Percentiles rank a stretch among this genome's conserved stretches.
phyloP scores from a whole-genome alignment of 345 rosid genomes.

The Noccaea caerulescens region DNA sequence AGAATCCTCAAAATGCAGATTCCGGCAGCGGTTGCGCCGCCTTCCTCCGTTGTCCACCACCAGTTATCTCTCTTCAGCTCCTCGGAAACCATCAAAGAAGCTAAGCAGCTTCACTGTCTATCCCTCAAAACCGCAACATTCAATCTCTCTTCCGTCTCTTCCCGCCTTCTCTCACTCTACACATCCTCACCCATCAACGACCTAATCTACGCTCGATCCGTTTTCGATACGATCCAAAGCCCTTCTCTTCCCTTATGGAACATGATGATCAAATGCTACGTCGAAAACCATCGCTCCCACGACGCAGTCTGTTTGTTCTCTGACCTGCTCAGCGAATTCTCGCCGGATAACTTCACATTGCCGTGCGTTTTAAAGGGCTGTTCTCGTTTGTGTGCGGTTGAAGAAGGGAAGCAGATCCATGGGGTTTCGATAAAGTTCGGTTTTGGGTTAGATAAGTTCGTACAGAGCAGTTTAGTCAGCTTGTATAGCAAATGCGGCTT shows the following conservation, averaged over 20 bases:
- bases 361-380: constrained; percentile 62
- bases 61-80: constrained; percentile 43
- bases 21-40: constrained; percentile 32
- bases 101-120: constrained; percentile 54
- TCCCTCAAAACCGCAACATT: constrained; percentile 52
- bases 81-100: constrained; percentile 44
- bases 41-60: constrained; percentile 23
- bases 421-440: constrained; percentile 58
- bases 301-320: constrained; percentile 53
- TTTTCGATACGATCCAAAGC: constrained; percentile 46
- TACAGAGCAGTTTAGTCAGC: constrained; percentile 61
- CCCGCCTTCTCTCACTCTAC: constrained; percentile 56
- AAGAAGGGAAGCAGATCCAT: constrained; percentile 67
- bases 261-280: constrained; percentile 52
- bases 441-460: constrained; percentile 54
- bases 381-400: constrained; percentile 48
- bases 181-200: constrained; percentile 44
- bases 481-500: constrained; percentile 52
- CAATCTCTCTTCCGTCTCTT: constrained; percentile 45
- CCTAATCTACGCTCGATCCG: constrained; percentile 52
- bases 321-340: constrained; percentile 32
- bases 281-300: constrained; percentile 51
- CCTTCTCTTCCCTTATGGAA: constrained; percentile 52
- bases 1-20: constrained; percentile 32
- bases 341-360: constrained; percentile 56